Base-by-base conservation (phyloP, 2,329 filamentous ascomycete species). In the Albifimbria verrucaria region DNA sequence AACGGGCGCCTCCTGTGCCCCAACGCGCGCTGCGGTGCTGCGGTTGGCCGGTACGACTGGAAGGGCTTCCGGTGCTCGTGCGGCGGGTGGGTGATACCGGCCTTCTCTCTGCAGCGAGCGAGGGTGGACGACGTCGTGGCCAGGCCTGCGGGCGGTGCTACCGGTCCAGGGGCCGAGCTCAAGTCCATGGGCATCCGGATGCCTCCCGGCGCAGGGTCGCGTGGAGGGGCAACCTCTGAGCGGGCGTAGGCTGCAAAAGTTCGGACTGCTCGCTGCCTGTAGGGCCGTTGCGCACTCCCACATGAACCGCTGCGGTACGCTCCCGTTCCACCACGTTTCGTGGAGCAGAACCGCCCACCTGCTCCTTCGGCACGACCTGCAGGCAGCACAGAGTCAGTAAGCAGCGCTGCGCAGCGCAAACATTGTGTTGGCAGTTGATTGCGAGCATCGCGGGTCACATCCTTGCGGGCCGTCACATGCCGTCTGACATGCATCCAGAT, bases 41-140 rank as follows among this genome's bases (percentile, higher is more conserved):
- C 90, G 50, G 84, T 97, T 47, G 94, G 94, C 39, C 89, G 94
- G 62, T 99, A 97, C 67, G 89, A 93, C 50, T 99, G 94, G 94
- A 91, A 95, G 68, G 94, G 94, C 15, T 88, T 97, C 79, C 86
- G 86, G 68, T 99, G 94, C 74, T 94, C 86, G 66, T 99, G 94
- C 70, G 86, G 88, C 36, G 85, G 87, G 57, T 97, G 94, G 93
- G 81, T 97, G 21, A 89, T 92, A 49, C 93, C 94, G 9, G 92
- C 89, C 1, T 94, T 99, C 68, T 93, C 89, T 56, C 77, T 97
- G 56, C 87, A 91, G 51, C 89, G 87, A 69, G 87, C 88, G 50
- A 86, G 86, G 61, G 87, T 97, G 36, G 94, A 97, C 68, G 87
- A 95, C 23, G 60, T 65, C 28, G 64, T 68, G 43, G 64, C 60